Conservation (phyloP, 2,329 filamentous ascomycete genomes). For the Colletotrichum viniferum region DNA sequence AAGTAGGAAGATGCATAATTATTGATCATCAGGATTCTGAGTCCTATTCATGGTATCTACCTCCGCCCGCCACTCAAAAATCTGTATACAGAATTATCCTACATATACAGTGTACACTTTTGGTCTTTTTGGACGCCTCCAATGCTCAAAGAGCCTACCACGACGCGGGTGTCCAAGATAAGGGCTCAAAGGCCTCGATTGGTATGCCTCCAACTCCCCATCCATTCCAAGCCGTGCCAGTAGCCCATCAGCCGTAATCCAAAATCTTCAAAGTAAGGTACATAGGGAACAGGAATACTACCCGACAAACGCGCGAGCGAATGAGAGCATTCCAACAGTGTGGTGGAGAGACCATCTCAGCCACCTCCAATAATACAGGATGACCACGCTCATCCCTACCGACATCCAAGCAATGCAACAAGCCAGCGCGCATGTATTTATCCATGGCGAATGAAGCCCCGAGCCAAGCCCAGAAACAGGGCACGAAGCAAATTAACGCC, state of each 20-base stretch:
- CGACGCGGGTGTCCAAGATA: not conserved
- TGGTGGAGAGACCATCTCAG: not conserved
- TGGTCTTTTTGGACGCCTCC: not conserved
- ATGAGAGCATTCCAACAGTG: not conserved
- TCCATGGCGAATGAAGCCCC: not conserved
- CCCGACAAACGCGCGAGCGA: not conserved
- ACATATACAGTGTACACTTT: slow-evolving; percentile 17
- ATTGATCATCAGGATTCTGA: slow-evolving; percentile 10
- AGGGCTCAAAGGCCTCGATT: not conserved
- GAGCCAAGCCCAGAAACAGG: not conserved
- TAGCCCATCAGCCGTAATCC: not conserved
- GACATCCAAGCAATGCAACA: not conserved
- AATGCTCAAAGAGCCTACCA: not conserved
- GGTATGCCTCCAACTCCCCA: not conserved
- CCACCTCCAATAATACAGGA: not conserved
- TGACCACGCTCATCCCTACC: not conserved
- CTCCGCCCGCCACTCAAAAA: not conserved
- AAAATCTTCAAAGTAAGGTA: not conserved
- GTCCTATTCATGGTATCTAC: slow-evolving; percentile 17
- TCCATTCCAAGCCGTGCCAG: not conserved
- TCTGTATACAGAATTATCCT: slow-evolving; percentile 18
- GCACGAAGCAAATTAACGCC: slow-evolving; percentile 16
- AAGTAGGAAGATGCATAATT: not conserved
- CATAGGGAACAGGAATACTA: not conserved
- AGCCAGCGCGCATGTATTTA: not conserved